Base-by-base conservation (phyloP, 208 protist genomes). In the Trypanosoma congolense region DNA sequence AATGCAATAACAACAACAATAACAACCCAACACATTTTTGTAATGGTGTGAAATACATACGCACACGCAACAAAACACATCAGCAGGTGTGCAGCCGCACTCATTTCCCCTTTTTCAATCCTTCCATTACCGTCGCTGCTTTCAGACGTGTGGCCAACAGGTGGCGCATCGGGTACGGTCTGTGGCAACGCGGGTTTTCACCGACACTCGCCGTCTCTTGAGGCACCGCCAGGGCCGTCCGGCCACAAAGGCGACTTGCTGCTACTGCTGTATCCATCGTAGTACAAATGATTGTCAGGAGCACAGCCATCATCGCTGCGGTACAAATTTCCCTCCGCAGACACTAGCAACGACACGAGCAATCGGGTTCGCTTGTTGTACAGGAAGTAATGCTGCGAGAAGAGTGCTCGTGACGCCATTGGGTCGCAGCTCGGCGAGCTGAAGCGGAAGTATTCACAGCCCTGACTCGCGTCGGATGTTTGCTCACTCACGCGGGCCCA, bases 361-460 rank as follows among this genome's bases (percentile, higher is more conserved):
- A 87, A 60, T 47, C 80, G 79, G 29, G 63, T 56, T 26, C 65
- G 49, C 33, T 65, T 79, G 66, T 87, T 84, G 65, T 87, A 90
- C 1, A 87, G 46, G 41, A 90, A 77, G 58, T 78, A 86, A 57
- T 86, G 77, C 24, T 82, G 75, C 3, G 83, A 67, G 36, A 80
- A 81, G 33, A 90, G 61, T 24, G 68, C 50, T 44, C 45, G 65
- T 25, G 73, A 68, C 36, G 66, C 73, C 45, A 70, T 70, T 5
- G 83, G 83, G 62, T 87, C 76, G 29, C 83, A 87, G 55, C 69
- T 77, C n/a, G 69, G 83, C 53, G 67, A 87, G 31, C 49, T 22
- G 24, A 90, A 85, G 55, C 79, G 70, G 54, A 79, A 90, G 61
- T 82, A 86, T 52, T 86, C 83, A 41, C 83, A 87, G 5, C 75